These are phyloP conservation scores for Xylariaceae sp. DNA, from an alignment of 2,329 filamentous ascomycete species.

Conservation along the genomic window DNA sequence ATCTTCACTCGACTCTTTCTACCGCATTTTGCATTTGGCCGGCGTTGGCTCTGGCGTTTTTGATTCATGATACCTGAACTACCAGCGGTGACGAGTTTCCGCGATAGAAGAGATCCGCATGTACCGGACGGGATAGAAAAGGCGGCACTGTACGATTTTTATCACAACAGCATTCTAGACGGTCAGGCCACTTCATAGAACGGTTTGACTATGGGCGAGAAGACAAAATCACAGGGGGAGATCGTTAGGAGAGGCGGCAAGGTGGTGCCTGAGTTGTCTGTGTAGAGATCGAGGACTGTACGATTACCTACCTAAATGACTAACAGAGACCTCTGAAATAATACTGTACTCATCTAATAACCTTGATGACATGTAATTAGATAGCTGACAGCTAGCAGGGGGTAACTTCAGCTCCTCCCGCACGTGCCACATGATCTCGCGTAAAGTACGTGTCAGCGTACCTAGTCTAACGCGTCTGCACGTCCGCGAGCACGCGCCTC, in stretches of 20 bases:
- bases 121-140: constrained; percentile 5
- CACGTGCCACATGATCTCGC: constrained; percentile 31
- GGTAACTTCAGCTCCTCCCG: neutral
- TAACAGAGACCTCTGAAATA: neutral
- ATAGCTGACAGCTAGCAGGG: neutral
- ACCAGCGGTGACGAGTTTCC: constrained; percentile 8
- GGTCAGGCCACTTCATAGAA: constrained; percentile 17
- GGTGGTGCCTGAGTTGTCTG: neutral
- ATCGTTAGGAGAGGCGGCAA: neutral
- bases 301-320: neutral
- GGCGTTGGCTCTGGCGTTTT: constrained; percentile 37
- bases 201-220: constrained; percentile 10
- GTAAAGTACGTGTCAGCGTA: constrained; percentile 27
- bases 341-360: too few relatives aligned
- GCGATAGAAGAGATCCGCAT: constrained; percentile 16
- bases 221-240: constrained; percentile 8
- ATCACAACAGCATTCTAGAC: constrained; percentile 16
- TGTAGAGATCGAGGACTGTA: constrained; percentile 8
- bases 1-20: constrained; percentile 33
- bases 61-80: constrained; percentile 40
- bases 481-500: constrained; percentile 16
- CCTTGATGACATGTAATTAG: neutral
- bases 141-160: neutral
- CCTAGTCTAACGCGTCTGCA: constrained; percentile 14
- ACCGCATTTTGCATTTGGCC: constrained; percentile 38